Conservation (phyloP, 2,329 filamentous ascomycete species). For the Pseudogymnoascus sp. region DNA sequence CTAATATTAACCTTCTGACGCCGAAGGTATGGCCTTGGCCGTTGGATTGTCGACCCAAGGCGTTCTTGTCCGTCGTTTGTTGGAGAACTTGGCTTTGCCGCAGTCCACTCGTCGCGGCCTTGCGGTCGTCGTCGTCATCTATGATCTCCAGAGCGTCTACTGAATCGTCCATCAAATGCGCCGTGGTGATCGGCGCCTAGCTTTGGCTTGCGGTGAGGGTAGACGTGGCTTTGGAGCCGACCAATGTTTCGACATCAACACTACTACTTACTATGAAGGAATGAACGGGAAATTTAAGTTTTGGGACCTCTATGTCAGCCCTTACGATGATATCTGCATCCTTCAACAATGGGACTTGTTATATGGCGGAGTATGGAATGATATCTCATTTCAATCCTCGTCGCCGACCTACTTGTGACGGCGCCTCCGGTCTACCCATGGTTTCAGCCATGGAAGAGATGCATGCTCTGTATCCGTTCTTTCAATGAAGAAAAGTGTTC, state of each 20-base stretch:
- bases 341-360: no score
- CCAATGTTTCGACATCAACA: not conserved
- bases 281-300: not conserved
- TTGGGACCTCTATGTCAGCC: not conserved
- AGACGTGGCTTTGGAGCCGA: not conserved
- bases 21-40: not conserved
- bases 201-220: not conserved
- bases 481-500: not conserved
- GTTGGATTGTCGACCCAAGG: constrained; percentile 1
- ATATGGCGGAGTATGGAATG: not conserved
- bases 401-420: not conserved
- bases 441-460: not conserved
- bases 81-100: not conserved
- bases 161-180: not conserved
- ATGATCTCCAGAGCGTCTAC: not conserved
- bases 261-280: not conserved
- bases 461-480: not conserved
- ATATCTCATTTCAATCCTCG: not conserved
- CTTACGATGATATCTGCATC: not conserved
- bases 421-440: not conserved
- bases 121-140: not conserved
- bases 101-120: not conserved
- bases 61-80: not conserved
- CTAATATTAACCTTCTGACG: constrained; percentile 8
- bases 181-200: not conserved